Conservation (phyloP, 495 filamentous ascomycete species). For the Trichoderma erinaceum region DNA sequence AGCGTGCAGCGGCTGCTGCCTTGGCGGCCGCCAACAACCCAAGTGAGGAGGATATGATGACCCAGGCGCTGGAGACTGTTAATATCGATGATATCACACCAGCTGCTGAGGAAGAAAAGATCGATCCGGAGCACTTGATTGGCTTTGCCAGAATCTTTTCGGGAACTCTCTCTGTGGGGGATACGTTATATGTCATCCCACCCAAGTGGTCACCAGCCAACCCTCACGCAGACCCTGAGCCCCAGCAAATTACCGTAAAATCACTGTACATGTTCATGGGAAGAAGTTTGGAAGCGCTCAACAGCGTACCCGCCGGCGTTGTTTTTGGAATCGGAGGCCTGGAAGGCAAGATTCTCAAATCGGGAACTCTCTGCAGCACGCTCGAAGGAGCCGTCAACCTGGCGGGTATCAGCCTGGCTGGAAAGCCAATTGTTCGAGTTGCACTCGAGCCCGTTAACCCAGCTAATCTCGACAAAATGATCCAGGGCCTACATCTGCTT, state of each 20-base stretch:
- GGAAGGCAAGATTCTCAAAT: slow-evolving; percentile 86
- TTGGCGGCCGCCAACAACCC: slow-evolving; percentile 40
- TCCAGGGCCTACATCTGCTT: slow-evolving; percentile 76
- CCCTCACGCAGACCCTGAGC: slow-evolving; percentile 69
- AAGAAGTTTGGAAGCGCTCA: slow-evolving; percentile 72
- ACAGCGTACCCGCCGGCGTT: slow-evolving; percentile 83
- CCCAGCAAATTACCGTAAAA: slow-evolving; percentile 76
- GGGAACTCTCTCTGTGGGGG: slow-evolving; percentile 80
- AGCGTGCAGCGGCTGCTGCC: slow-evolving; percentile 78
- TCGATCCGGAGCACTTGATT: slow-evolving; percentile 80
- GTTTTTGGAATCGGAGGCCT: slow-evolving; percentile 95
- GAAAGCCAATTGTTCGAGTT: slow-evolving; percentile 88
- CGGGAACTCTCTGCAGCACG: slow-evolving; percentile 87
- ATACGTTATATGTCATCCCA: slow-evolving; percentile 80
- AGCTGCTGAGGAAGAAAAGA: slow-evolving; percentile 48
- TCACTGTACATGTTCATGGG: slow-evolving; percentile 97
- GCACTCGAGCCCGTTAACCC: slow-evolving; percentile 87
- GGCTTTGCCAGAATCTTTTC: slow-evolving; percentile 94
- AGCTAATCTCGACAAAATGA: slow-evolving; percentile 86
- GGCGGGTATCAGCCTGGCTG: slow-evolving; percentile 72
- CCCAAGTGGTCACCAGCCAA: slow-evolving; percentile 85
- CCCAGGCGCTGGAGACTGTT: slow-evolving; percentile 30
- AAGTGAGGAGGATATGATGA: slow-evolving; percentile 26
- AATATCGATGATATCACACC: slow-evolving; percentile 46
- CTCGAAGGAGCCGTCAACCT: slow-evolving; percentile 86